phyloP scores from a whole-genome alignment of 2,329 filamentous ascomycete genomes.

The Cercospora citrullina region DNA sequence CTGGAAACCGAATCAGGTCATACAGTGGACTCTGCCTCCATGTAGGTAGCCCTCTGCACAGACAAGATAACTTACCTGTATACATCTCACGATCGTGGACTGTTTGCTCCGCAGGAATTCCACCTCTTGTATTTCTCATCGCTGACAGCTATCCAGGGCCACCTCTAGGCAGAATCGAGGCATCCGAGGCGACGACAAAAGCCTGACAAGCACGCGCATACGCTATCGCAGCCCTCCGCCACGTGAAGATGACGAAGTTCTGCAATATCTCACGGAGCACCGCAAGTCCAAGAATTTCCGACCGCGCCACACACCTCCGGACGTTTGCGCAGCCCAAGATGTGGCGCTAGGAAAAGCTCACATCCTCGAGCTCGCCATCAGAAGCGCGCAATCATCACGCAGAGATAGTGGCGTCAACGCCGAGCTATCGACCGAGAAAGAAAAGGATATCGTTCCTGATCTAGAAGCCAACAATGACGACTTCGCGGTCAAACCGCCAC shows the following conservation, averaged over 20 bases:
- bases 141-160: background rate
- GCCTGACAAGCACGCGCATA: constrained; percentile 24
- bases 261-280: constrained; percentile 14
- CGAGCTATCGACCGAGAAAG: background rate
- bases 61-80: background rate
- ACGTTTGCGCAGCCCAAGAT: constrained; percentile 27
- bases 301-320: constrained; percentile 27
- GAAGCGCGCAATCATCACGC: constrained; percentile 23
- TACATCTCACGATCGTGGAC: background rate
- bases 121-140: background rate
- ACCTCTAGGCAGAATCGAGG: background rate
- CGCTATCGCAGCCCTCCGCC: constrained; percentile 26
- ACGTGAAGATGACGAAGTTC: constrained; percentile 14
- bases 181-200: constrained; percentile 17
- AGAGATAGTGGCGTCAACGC: constrained; percentile 23
- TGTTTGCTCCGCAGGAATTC: background rate
- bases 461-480: background rate
- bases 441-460: background rate
- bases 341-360: constrained; percentile 20
- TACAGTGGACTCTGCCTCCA: background rate
- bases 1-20: background rate
- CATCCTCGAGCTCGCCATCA: constrained; percentile 19
- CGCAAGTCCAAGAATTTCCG: constrained; percentile 14
- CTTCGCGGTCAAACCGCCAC: constrained; percentile 11
- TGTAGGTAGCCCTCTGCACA: background rate